Evolutionary conservation across 2,329 filamentous ascomycete genomes (phyloP), one percentile per base, ranked within the genome.

Genomic region (Magnaporthiopsis incrustans): DNA sequence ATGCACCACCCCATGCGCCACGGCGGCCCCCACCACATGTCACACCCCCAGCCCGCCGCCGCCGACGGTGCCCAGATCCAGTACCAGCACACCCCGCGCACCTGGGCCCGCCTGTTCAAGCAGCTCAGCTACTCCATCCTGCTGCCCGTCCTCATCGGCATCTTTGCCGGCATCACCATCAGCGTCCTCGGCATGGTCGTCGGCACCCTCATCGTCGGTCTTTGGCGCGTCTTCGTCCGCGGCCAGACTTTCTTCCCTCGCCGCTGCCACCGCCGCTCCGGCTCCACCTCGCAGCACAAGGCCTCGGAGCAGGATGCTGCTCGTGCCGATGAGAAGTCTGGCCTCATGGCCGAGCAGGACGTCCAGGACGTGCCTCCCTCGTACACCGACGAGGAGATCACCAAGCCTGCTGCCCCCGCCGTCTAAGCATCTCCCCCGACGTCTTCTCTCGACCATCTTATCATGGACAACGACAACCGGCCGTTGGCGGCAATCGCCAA

Each of bases 121-220:
- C 83, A 83, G 69, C 79, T 89, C 61, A 79, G 83, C 67, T 78
- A 85, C 53, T 85, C 88, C 66, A 81, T 92, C 59, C 73, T 91
- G 60, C 78, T 91, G 56, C 89, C 89, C 1, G 79, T 91, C 63
- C 76, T 89, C 63, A 81, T 91, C 67, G 89, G 89, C 65, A 81
- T 91, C 67, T 81, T 85, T 30, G 86, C 87, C 59, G 89, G 89
- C 71, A 82, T 91, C 64, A 80, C 81, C 35, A 85, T 88, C 67
- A 89, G 88, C 74, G 73, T 90, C 81, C 72, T 91, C 60, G 88
- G 86, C 64, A 88, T 91, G 82, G 76, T 87, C 65, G 73, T 89
- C 57, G 88, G 87, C 67, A 86, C 84, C 62, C 69, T 88, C 63
- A 78, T 86, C 63, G 81, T 88, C 62, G 85, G 83, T 65, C 61